phyloP scores from a whole-genome alignment of 139 green algal species.

The Pleodorina starrii region DNA sequence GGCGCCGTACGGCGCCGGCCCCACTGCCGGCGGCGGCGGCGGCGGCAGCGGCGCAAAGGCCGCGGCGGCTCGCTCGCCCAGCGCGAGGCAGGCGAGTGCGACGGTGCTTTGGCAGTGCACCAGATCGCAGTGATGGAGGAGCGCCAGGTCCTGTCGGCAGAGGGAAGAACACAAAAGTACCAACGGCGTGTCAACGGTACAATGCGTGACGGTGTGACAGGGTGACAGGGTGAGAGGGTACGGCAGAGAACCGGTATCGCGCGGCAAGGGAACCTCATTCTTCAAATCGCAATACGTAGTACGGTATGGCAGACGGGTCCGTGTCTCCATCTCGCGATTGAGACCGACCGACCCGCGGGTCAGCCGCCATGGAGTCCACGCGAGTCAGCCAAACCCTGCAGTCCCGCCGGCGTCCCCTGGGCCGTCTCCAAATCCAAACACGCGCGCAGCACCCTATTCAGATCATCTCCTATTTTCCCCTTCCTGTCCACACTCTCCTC shows the following conservation, averaged over 20 bases:
- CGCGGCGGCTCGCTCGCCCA: neutral
- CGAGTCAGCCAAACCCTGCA: no score
- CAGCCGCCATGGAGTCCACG: no score
- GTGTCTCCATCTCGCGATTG: neutral
- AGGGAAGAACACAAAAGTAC: neutral
- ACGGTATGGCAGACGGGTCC: neutral
- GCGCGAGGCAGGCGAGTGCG: neutral
- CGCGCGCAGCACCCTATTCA: neutral
- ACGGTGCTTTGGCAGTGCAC: slow-evolving; percentile 4
- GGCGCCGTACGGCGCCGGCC: neutral
- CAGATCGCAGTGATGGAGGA: slow-evolving; percentile 13
- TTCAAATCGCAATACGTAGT: neutral
- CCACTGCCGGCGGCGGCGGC: neutral
- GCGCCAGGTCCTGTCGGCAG: neutral
- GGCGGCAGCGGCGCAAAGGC: neutral
- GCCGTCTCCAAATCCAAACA: neutral
- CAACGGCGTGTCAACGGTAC: neutral
- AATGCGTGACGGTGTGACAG: neutral
- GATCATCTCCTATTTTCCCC: neutral
- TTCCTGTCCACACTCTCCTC: neutral
- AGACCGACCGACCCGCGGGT: neutral
- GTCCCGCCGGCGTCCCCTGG: neutral
- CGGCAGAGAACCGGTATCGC: neutral
- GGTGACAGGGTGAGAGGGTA: neutral
- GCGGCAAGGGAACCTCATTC: neutral